A percentile compares a stretch with the other conserved stretches of the same genome.
Evolutionary conservation across 495 filamentous ascomycete genomes (phyloP).

Genomic region (Trichoderma erinaceum): DNA sequence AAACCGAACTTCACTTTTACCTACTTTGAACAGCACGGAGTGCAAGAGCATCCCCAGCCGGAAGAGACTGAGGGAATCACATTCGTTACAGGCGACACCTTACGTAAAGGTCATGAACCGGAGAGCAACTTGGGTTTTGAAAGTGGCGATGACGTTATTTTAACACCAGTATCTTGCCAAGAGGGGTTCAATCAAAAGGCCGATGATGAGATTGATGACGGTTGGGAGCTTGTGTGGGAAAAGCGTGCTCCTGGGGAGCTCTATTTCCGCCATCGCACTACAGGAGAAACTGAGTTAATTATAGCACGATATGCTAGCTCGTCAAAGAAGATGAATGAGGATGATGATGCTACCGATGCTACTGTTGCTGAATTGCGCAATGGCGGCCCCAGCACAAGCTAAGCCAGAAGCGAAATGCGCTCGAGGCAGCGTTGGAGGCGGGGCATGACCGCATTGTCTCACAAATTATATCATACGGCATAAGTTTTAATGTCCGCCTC

Average conservation of each 20-base stretch:
- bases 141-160: background rate
- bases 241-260: background rate
- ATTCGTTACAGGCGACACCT: background rate
- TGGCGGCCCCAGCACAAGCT: background rate
- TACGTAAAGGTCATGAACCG: background rate
- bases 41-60: background rate
- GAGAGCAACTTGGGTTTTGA: background rate
- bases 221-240: constrained; percentile 6
- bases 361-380: background rate
- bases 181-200: background rate
- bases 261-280: background rate
- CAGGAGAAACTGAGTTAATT: background rate
- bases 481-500: constrained; percentile 10
- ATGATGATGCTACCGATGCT: background rate
- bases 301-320: background rate
- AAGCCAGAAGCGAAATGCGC: constrained; percentile 11
- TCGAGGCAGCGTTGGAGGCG: constrained; percentile 11
- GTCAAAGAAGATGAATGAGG: background rate
- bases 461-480: constrained; percentile 6
- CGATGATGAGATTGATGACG: background rate
- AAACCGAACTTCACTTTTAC: constrained; percentile 42
- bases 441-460: constrained; percentile 15
- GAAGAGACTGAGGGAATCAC: background rate
- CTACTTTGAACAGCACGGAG: background rate
- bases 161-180: background rate